phyloP scores from a whole-genome alignment of 2,329 filamentous ascomycete genomes.

The Pezicula carpinea region DNA sequence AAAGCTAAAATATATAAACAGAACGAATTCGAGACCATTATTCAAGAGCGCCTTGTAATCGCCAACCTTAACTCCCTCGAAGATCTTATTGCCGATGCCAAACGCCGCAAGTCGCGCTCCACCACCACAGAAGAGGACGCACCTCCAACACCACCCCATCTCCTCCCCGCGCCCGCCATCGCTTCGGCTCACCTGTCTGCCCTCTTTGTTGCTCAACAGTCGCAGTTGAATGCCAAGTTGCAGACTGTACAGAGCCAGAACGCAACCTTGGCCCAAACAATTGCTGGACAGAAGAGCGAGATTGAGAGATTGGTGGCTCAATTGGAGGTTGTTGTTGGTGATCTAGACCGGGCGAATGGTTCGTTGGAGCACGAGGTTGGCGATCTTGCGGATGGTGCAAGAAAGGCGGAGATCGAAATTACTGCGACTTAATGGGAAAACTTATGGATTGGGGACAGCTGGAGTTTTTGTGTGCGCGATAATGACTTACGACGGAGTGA shows the following conservation, averaged over 20 bases:
- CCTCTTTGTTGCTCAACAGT: conserved; percentile 47
- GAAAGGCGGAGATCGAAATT: conserved; percentile 14
- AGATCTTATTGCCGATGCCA: conserved; percentile 47
- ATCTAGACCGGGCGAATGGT: conserved; percentile 46
- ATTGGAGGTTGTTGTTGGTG: conserved; percentile 48
- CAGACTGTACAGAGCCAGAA: conserved; percentile 55
- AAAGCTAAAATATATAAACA: conserved; percentile 16
- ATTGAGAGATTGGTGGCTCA: conserved; percentile 44
- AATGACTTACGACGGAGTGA: too few species aligned
- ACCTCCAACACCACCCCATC: conserved; percentile 38
- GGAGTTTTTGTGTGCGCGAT: too few species aligned
- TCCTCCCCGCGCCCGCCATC: conserved; percentile 47
- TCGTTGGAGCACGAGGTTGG: conserved; percentile 12
- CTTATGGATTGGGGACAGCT: too few species aligned
- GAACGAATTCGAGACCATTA: conserved; percentile 54
- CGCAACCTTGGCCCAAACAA: conserved; percentile 44
- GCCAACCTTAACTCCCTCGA: conserved; percentile 56
- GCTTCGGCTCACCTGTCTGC: conserved; percentile 51
- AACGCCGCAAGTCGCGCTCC: conserved; percentile 21
- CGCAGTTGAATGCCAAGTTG: conserved; percentile 51
- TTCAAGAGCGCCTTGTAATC: conserved; percentile 48
- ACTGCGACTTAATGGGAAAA: background rate
- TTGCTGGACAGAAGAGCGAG: conserved; percentile 50
- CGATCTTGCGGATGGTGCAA: conserved; percentile 12
- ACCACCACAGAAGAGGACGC: background rate